Evolutionary conservation across 768 basidiomycete genomes (phyloP).

Genomic region (Boletellus ananiceps): DNA sequence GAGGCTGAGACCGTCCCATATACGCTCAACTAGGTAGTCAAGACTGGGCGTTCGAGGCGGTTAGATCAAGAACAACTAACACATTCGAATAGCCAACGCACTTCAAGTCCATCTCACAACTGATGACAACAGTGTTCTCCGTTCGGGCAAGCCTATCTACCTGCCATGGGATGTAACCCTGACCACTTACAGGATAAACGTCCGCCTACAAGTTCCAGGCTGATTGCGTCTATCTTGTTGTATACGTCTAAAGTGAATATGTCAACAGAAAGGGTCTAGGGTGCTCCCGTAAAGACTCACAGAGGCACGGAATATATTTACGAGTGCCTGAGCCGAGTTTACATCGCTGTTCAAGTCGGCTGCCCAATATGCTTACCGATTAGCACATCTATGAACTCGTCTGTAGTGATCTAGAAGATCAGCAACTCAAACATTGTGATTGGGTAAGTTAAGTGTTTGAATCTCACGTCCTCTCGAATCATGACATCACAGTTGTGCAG

Average conservation of each 20-base stretch:
- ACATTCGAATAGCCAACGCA: slow-evolving; percentile 29
- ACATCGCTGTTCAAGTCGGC: not conserved
- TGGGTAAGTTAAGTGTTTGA: not conserved
- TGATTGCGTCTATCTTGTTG: slow-evolving; percentile 93
- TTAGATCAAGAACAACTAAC: not conserved
- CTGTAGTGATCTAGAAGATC: slow-evolving; percentile 71
- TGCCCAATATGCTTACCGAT: slow-evolving; percentile 52
- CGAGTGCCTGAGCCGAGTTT: slow-evolving; percentile 59
- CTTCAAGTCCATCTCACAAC: slow-evolving; percentile 94
- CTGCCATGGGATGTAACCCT: slow-evolving; percentile 13
- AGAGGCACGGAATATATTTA: slow-evolving; percentile 93
- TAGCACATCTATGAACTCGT: slow-evolving; percentile 98
- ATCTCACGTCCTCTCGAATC: slow-evolving; percentile 90
- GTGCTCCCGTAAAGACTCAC: slow-evolving; percentile 37
- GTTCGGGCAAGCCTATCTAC: slow-evolving; percentile 80
- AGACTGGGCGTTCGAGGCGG: slow-evolving; percentile 39
- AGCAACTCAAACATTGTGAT: not conserved
- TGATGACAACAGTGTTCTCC: slow-evolving; percentile 88
- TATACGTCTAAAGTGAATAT: slow-evolving; percentile 67
- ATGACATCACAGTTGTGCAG: slow-evolving; percentile 95
- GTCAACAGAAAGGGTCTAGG: not conserved
- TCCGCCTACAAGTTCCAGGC: slow-evolving; percentile 53
- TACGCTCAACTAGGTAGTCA: slow-evolving; percentile 67
- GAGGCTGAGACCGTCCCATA: slow-evolving; percentile 76
- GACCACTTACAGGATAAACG: not conserved